Percentiles rank a stretch among this genome's conserved stretches.
Conservation (phyloP, 1,284 basidiomycete species). For the Trametes versicolor region DNA sequence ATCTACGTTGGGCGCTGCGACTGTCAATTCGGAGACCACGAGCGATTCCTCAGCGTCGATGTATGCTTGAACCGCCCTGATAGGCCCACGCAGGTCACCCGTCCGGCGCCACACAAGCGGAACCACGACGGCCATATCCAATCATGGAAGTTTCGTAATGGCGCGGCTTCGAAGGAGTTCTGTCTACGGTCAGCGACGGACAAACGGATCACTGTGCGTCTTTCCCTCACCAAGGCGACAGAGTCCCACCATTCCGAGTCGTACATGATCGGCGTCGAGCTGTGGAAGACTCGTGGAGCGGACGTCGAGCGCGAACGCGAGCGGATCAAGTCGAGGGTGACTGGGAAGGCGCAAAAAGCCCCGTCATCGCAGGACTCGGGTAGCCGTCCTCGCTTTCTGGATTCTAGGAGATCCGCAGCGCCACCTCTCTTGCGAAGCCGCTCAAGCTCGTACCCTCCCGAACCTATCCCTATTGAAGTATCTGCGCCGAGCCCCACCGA, state of each 20-base stretch:
- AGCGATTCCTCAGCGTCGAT: slow-evolving; percentile 13
- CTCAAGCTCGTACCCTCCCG: neutral
- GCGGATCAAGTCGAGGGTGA: neutral
- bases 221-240: slow-evolving; percentile 5
- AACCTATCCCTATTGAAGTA: neutral
- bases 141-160: slow-evolving; percentile 24
- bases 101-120: neutral
- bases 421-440: neutral
- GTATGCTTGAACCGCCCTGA: neutral
- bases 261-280: slow-evolving; percentile 13
- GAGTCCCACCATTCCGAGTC: neutral
- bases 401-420: neutral
- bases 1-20: slow-evolving; percentile 24
- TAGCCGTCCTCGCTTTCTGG: neutral
- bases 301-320: slow-evolving; percentile 6
- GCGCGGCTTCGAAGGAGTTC: slow-evolving; percentile 20
- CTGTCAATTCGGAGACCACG: slow-evolving; percentile 11
- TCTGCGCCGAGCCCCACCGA: too few species aligned
- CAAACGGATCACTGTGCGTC: slow-evolving; percentile 5
- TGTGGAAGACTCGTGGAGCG: slow-evolving; percentile 8
- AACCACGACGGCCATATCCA: slow-evolving; percentile 21
- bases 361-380: neutral
- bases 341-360: neutral
- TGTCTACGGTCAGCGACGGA: neutral
- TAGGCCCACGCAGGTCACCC: neutral